These are phyloP conservation scores for Xylaria sp. DNA, from an alignment of 2,329 filamentous ascomycete species.

Conservation along the genomic window DNA sequence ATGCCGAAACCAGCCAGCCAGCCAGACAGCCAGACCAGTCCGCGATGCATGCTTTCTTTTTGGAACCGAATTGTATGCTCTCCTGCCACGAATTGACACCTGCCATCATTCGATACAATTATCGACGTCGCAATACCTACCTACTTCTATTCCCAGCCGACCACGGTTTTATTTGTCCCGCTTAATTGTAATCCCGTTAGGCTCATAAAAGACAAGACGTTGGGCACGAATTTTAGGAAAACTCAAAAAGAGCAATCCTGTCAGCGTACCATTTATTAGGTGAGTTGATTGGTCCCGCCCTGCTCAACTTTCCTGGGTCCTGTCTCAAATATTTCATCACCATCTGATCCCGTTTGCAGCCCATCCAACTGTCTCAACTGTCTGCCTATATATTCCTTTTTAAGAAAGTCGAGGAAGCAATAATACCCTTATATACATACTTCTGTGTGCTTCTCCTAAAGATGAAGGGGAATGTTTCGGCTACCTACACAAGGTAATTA, in stretches of 20 bases:
- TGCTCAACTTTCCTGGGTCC: neutral
- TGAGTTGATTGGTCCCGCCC: slow-evolving; percentile 11
- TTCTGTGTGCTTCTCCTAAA: neutral
- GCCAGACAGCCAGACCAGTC: slow-evolving; percentile 11
- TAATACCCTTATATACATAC: neutral
- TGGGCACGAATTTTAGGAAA: slow-evolving; percentile 32
- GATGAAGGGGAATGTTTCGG: slow-evolving; percentile 11
- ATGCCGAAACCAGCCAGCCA: slow-evolving; percentile 8
- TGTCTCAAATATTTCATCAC: slow-evolving; percentile 12
- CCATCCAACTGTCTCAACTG: neutral
- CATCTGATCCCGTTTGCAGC: slow-evolving; percentile 1
- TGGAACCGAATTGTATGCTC: slow-evolving; percentile 12
- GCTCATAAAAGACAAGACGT: slow-evolving; percentile 33
- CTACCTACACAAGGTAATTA: slow-evolving; percentile 14
- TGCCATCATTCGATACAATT: neutral
- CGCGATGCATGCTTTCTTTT: slow-evolving; percentile 16
- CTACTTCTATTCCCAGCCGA: slow-evolving; percentile 17
- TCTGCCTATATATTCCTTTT: neutral
- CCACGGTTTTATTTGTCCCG: slow-evolving; percentile 27
- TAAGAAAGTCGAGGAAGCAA: neutral
- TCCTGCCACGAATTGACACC: slow-evolving; percentile 15
- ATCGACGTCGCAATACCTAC: slow-evolving; percentile 9
- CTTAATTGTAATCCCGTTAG: slow-evolving; percentile 30
- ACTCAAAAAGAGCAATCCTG: slow-evolving; percentile 6
- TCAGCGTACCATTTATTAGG: slow-evolving; percentile 6